phyloP scores from a whole-genome alignment of 192 early-diverging fungal genomes.

The Kappamyces sp. region DNA sequence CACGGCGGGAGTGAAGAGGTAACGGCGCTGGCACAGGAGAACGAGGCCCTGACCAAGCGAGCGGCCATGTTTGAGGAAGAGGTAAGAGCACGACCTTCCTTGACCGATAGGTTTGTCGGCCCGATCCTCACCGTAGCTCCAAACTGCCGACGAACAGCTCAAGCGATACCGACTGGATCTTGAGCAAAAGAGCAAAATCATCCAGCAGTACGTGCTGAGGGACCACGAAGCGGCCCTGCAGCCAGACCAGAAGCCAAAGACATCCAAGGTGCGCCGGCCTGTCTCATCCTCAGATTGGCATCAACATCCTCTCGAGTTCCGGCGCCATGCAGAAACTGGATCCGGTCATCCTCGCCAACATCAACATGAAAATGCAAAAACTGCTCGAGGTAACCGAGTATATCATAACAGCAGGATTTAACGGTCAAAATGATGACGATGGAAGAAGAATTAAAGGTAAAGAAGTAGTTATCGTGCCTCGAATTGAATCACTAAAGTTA shows the following conservation, averaged over 20 bases:
- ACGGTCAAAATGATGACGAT: constrained; percentile 41
- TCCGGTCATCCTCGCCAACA: constrained; percentile 40
- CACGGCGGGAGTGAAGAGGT: constrained; percentile 24
- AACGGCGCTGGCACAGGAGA: constrained; percentile 40
- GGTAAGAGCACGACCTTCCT: constrained; percentile 19
- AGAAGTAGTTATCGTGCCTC: constrained; percentile 75
- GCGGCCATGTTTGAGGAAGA: constrained; percentile 39
- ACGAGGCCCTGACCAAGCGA: constrained; percentile 42
- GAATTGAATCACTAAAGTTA: constrained; percentile 82
- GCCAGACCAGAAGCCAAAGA: constrained; percentile 39
- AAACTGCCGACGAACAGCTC: constrained; percentile 25
- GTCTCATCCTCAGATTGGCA: constrained; percentile 9
- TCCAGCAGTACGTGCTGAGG: constrained; percentile 46
- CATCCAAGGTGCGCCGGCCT: not conserved
- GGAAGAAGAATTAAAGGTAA: constrained; percentile 34
- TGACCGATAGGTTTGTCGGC: not conserved
- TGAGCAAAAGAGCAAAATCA: constrained; percentile 44
- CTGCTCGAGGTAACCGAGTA: constrained; percentile 37
- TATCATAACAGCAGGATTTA: constrained; percentile 29
- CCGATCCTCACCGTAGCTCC: constrained; percentile 24
- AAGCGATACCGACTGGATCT: constrained; percentile 33
- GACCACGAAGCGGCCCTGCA: constrained; percentile 37
- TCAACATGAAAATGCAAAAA: constrained; percentile 57
- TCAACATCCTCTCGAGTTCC: constrained; percentile 37
- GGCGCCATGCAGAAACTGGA: constrained; percentile 49